Evolutionary conservation across 148 eudicot genomes (phyloP).

Genomic region (Camellia japonica): DNA sequence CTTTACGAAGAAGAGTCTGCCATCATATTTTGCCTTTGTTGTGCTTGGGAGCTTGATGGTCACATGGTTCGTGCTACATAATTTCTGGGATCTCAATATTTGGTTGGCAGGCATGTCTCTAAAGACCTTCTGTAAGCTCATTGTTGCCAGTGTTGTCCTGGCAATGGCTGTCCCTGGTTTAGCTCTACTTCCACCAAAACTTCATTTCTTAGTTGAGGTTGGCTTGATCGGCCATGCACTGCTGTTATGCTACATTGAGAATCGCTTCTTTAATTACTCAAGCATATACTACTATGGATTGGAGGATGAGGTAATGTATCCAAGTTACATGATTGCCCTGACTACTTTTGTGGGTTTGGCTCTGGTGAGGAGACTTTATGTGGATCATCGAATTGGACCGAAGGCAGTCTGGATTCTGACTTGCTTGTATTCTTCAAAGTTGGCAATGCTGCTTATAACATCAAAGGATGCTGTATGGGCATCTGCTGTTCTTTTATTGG

Average conservation of each 20-base stretch:
- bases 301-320: slow-evolving; percentile 94
- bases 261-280: slow-evolving; percentile 77
- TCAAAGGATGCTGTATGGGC: slow-evolving; percentile 85
- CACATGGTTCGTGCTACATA: slow-evolving; percentile 92
- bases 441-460: slow-evolving; percentile 75
- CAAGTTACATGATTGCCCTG: slow-evolving; percentile 81
- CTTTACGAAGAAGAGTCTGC: slow-evolving; percentile 76
- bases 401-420: slow-evolving; percentile 78
- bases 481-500: slow-evolving; percentile 77
- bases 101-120: slow-evolving; percentile 99
- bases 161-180: slow-evolving; percentile 91
- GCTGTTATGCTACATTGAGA: slow-evolving; percentile 89
- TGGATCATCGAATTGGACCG: slow-evolving; percentile 68
- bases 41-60: slow-evolving; percentile 89
- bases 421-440: slow-evolving; percentile 79
- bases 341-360: slow-evolving; percentile 81
- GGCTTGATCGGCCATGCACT: slow-evolving; percentile 79
- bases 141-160: slow-evolving; percentile 71
- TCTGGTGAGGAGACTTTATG: slow-evolving; percentile 70
- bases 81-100: slow-evolving; percentile 94
- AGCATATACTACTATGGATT: slow-evolving; percentile 81
- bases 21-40: slow-evolving; percentile 86
- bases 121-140: slow-evolving; percentile 84
- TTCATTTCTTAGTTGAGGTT: slow-evolving; percentile 70
- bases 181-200: slow-evolving; percentile 77